Evolutionary conservation across 176 grass and related monocot genomes (phyloP), one percentile per base, ranked within the genome.

Genomic region (Poa pratensis): DNA sequence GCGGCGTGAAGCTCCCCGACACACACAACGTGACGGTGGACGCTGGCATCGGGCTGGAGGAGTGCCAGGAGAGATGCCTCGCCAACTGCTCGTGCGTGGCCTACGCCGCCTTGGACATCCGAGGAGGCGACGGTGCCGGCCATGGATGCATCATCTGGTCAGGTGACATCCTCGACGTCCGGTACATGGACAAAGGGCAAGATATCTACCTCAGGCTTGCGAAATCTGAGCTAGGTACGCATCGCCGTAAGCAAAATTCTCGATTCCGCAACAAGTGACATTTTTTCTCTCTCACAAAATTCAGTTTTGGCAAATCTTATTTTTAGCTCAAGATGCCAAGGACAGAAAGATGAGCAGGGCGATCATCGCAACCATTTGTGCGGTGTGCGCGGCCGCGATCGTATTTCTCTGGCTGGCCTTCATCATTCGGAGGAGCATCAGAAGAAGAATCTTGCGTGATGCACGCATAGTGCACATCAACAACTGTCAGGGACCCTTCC

Each of bases 11-110:
- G 84, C 79, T 91, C 16, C 87, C 89, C 0, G 84, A 87, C 20
- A 75, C 30, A 32, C 5, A 45, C 43, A 45, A 45, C 12, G 68
- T 16, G 2, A 35, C 55, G 0, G 50, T 61, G 17, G 86, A 94
- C 74, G 19, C 4, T 9, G 15, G 18, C 18, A 43, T 43, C 2
- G 66, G 12, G 13, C 1, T 90, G 77, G 48, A 88, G 75, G 14
- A 62, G 74, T 89, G 79, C 70, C 8, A 65, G 6, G 83, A 48
- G 42, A 28, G 79, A 60, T 94, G 89, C 72, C 54, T 52, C 13
- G 78, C 67, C 17, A 83, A 94, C 77, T 94, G 89, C 30, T 94
- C 92, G 0, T 94, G 92, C 43, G 14, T 81, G 46, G 92, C 89
- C 27, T 94, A 94, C 57, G 86, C 92, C 15, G 54, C 77, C 16